These are phyloP conservation scores for Chrysoporthe puriensis DNA, from an alignment of 2,329 filamentous ascomycete genomes.

Conservation along the genomic window DNA sequence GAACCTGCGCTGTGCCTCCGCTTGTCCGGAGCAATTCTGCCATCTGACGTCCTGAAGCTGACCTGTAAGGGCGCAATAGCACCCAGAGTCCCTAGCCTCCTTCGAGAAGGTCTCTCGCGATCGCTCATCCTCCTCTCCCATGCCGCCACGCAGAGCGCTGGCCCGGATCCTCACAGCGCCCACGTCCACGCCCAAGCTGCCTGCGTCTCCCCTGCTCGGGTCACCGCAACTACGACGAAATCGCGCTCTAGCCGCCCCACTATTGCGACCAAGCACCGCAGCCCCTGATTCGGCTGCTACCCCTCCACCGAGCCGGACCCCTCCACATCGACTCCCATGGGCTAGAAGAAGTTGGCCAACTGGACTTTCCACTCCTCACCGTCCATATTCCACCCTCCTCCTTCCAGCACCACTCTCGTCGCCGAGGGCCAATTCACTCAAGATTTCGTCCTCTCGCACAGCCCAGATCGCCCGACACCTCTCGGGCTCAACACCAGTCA, in stretches of 20 bases:
- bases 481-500: conserved; percentile 39
- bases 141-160: background rate
- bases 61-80: background rate
- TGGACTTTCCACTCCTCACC: conserved; percentile 21
- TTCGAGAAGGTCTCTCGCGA: background rate
- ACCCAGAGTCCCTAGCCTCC: background rate
- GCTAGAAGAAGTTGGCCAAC: conserved; percentile 12
- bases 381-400: conserved; percentile 12
- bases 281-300: conserved; percentile 17
- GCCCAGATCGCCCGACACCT: conserved; percentile 61
- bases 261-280: conserved; percentile 11
- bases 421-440: conserved; percentile 36
- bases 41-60: background rate
- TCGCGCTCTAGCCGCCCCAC: conserved; percentile 23
- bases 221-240: conserved; percentile 12
- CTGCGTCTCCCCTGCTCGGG: background rate
- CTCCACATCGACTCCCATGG: conserved; percentile 20
- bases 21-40: background rate
- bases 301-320: conserved; percentile 25
- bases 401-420: conserved; percentile 26
- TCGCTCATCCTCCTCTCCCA: background rate
- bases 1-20: background rate
- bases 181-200: background rate
- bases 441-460: conserved; percentile 55
- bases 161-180: background rate